These are phyloP conservation scores for Thelonectria rubi DNA, from an alignment of 2,329 filamentous ascomycete species.

Conservation along the genomic window DNA sequence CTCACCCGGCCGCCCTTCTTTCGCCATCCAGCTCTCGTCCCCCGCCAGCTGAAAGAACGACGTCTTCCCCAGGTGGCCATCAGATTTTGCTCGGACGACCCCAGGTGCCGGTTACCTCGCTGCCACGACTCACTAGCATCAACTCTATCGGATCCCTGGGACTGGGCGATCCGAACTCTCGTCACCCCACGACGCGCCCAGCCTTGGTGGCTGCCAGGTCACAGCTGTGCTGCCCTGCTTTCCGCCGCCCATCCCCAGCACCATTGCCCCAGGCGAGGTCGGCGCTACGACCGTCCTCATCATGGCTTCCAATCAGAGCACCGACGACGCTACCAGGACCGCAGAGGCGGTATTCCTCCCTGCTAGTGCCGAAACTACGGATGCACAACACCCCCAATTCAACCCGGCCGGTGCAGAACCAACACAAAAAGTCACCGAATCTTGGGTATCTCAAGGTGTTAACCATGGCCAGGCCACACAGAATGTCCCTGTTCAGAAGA, in stretches of 20 bases:
- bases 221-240: slow-evolving; percentile 4
- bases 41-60: neutral
- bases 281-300: slow-evolving; percentile 9
- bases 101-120: neutral
- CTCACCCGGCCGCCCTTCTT: neutral
- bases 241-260: slow-evolving; percentile 1
- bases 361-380: slow-evolving; percentile 5
- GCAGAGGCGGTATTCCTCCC: slow-evolving; percentile 17
- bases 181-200: slow-evolving; percentile 9
- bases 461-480: neutral
- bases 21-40: neutral
- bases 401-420: slow-evolving; percentile 2
- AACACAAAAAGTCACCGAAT: neutral
- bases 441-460: slow-evolving; percentile 1
- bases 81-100: neutral
- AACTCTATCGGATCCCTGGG: neutral
- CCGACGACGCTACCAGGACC: slow-evolving; percentile 15
- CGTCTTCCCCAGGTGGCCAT: neutral
- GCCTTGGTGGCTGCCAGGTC: slow-evolving; percentile 15
- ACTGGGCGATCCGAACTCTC: slow-evolving; percentile 3
- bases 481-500: slow-evolving; percentile 1
- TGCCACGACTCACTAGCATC: neutral
- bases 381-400: neutral
- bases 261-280: slow-evolving; percentile 3
- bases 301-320: slow-evolving; percentile 17